A percentile compares a stretch with the other conserved stretches of the same genome.
Conservation (phyloP, 108 stramenopile genomes). For the Nitzschia sp. region DNA sequence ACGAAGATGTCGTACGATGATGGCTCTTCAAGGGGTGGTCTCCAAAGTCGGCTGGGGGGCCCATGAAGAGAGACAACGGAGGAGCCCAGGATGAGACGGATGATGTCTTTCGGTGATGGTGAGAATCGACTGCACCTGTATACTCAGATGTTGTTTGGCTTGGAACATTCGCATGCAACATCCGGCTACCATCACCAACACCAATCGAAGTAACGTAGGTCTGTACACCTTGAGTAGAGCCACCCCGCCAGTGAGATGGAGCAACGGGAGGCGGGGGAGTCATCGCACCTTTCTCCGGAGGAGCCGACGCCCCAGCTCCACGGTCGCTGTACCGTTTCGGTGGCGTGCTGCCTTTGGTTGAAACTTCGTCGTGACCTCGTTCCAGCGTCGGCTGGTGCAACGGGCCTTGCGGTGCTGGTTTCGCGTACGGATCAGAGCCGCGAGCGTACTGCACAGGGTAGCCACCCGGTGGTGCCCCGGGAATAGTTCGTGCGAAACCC, state of each 20-base stretch:
- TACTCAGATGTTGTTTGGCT: neutral
- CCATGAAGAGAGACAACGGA: conserved; percentile 24
- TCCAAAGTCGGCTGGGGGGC: conserved; percentile 15
- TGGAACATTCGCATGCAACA: conserved; percentile 11
- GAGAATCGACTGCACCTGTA: neutral
- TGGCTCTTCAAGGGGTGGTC: conserved; percentile 40
- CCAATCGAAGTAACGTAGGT: conserved; percentile 47
- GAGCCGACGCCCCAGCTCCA: conserved; percentile 1
- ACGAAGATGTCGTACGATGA: conserved; percentile 58
- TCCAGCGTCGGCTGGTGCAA: conserved; percentile 25
- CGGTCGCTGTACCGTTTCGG: too few relatives aligned
- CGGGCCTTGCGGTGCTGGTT: conserved; percentile 10
- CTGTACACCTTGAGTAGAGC: conserved; percentile 42
- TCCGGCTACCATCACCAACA: conserved; percentile 31
- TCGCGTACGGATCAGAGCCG: conserved; percentile 22
- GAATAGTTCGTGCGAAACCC: conserved; percentile 8
- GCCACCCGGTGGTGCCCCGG: conserved; percentile 28
- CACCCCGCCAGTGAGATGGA: conserved; percentile 16
- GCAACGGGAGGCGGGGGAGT: conserved; percentile 27
- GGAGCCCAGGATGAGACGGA: conserved; percentile 46
- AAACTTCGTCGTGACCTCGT: conserved; percentile 5
- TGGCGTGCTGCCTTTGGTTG: neutral
- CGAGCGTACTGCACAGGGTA: conserved; percentile 38
- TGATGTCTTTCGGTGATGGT: conserved; percentile 57
- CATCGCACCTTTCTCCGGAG: conserved; percentile 6